Conservation (phyloP, 352 stramenopile genomes). For the Globisporangium apiculatum region DNA sequence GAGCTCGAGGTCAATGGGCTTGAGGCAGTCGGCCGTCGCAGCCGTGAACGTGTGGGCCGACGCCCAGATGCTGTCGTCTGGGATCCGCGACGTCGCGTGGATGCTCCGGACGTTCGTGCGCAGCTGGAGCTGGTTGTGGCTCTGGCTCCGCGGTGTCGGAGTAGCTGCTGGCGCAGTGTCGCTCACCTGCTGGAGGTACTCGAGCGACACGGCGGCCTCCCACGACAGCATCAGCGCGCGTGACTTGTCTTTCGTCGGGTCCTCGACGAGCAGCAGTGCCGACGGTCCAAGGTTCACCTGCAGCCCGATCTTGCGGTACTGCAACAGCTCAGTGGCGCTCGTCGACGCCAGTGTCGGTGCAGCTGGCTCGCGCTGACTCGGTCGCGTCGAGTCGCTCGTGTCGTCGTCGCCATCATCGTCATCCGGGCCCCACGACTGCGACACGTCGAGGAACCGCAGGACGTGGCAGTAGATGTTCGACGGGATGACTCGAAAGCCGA, state of each 20-base stretch:
- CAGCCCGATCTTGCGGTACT: conserved; percentile 42
- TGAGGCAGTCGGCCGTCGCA: conserved; percentile 66
- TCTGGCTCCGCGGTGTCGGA: background rate
- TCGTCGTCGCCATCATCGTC: background rate
- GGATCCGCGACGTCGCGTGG: conserved; percentile 68
- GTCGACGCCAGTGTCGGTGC: background rate
- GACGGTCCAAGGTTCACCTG: conserved; percentile 61
- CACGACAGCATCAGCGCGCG: conserved; percentile 78
- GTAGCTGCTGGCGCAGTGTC: background rate
- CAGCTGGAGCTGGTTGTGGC: conserved; percentile 56
- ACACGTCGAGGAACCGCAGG: conserved; percentile 53
- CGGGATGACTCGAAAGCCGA: conserved; percentile 71
- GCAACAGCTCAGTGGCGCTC: conserved; percentile 12
- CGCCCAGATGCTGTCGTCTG: conserved; percentile 62
- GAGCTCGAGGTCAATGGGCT: conserved; percentile 64
- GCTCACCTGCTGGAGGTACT: conserved; percentile 40
- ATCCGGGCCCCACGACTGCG: conserved; percentile 16
- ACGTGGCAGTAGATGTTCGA: conserved; percentile 82
- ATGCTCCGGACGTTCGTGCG: conserved; percentile 57
- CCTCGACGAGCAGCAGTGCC: conserved; percentile 66
- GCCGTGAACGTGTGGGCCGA: conserved; percentile 21
- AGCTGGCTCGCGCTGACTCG: too few species aligned
- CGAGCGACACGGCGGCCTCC: conserved; percentile 54
- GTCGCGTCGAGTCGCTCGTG: background rate
- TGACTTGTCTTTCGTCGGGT: conserved; percentile 59